Percentiles rank a stretch among this genome's conserved stretches.
Evolutionary conservation across 1,284 basidiomycete species (phyloP).

Genomic region (Leccinum subrobustum): DNA sequence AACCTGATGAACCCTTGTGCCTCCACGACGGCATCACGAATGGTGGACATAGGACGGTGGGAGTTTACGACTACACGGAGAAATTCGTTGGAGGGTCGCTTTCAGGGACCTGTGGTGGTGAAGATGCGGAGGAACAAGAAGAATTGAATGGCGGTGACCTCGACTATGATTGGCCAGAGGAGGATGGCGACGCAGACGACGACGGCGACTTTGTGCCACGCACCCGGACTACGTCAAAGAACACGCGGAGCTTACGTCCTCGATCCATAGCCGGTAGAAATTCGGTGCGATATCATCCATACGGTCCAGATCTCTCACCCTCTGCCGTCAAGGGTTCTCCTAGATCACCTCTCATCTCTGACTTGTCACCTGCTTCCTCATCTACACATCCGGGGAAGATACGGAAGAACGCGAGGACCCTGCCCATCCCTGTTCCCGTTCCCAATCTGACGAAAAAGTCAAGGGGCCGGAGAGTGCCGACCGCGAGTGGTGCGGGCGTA

Average conservation of each 20-base stretch:
- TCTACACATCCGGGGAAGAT: conserved; percentile 28
- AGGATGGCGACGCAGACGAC: conserved; percentile 30
- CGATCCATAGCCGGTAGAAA: conserved; percentile 35
- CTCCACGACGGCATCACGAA: conserved; percentile 20
- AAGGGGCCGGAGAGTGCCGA: conserved; percentile 68
- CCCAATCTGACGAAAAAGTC: conserved; percentile 73
- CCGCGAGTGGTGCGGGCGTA: conserved; percentile 37
- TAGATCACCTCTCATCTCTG: conserved; percentile 33
- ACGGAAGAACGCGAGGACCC: conserved; percentile 39
- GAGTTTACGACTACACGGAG: conserved; percentile 26
- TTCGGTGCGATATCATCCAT: conserved; percentile 35
- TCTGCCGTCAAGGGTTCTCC: conserved; percentile 33
- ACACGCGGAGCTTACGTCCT: conserved; percentile 37
- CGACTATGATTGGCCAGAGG: conserved; percentile 30
- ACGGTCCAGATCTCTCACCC: conserved; percentile 30
- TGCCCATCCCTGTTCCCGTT: conserved; percentile 64
- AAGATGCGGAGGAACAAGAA: conserved; percentile 28
- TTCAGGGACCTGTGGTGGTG: conserved; percentile 31
- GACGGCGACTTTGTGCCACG: conserved; percentile 36
- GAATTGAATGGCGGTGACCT: conserved; percentile 21
- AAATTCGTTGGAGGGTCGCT: conserved; percentile 21
- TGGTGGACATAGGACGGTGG: conserved; percentile 33
- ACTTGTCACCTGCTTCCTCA: conserved; percentile 25
- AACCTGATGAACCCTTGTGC: conserved; percentile 32
- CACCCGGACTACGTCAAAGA: conserved; percentile 36